phyloP scores from a whole-genome alignment of 495 filamentous ascomycete species.

The Penicillium pancosmium region DNA sequence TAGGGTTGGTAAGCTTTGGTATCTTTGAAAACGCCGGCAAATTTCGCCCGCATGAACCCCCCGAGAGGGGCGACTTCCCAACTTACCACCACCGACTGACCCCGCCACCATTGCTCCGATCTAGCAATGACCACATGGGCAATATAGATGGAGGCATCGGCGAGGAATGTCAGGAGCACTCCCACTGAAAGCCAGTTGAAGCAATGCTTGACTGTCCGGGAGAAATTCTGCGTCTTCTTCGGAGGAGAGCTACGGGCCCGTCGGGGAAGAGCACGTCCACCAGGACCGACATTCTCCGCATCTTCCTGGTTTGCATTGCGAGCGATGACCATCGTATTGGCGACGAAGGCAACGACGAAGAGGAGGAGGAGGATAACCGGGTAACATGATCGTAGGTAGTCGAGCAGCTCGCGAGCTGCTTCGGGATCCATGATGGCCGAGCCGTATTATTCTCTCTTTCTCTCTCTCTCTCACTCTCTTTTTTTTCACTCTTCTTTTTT shows the following conservation, averaged over 20 bases:
- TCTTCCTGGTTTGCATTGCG: slow-evolving; percentile 42
- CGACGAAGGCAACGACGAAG: slow-evolving; percentile 66
- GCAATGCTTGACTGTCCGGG: slow-evolving; percentile 58
- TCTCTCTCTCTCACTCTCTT: background rate
- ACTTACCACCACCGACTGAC: slow-evolving; percentile 80
- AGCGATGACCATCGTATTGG: slow-evolving; percentile 61
- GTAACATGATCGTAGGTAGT: slow-evolving; percentile 60
- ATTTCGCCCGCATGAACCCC: slow-evolving; percentile 6
- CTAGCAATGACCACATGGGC: slow-evolving; percentile 68
- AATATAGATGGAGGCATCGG: slow-evolving; percentile 73
- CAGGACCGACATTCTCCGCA: slow-evolving; percentile 60
- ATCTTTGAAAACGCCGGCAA: background rate
- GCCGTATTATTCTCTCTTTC: background rate
- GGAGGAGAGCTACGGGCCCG: slow-evolving; percentile 44
- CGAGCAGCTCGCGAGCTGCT: slow-evolving; percentile 48
- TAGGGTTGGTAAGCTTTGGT: slow-evolving; percentile 19
- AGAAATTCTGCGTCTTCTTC: slow-evolving; percentile 52
- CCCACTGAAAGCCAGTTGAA: slow-evolving; percentile 75
- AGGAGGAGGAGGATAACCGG: slow-evolving; percentile 69
- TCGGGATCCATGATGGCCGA: slow-evolving; percentile 39
- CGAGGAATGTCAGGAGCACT: slow-evolving; percentile 71
- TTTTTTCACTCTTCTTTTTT: background rate
- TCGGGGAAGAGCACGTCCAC: slow-evolving; percentile 78
- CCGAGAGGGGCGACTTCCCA: background rate
- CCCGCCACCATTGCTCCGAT: slow-evolving; percentile 86